Base-by-base conservation (phyloP, 2,329 filamentous ascomycete genomes). In the Calonectria crousiana region DNA sequence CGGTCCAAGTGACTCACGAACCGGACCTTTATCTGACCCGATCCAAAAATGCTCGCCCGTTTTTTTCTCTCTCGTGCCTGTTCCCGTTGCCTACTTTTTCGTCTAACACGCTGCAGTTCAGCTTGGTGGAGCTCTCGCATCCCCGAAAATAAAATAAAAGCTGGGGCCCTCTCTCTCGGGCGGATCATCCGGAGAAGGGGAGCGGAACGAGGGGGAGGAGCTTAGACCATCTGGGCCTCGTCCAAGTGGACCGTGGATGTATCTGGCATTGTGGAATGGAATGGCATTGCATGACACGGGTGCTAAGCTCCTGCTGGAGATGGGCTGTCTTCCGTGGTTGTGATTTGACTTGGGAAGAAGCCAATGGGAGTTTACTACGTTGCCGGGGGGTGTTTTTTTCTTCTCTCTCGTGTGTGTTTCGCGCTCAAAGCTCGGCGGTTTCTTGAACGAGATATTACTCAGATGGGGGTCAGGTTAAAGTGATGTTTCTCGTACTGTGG, bases 381-480 rank as follows among this genome's bases (percentile, higher is more conserved):
- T 38, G 20, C 34, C 20, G 23, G n/a, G 6, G 1, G 4, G 53
- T 36, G 32, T 6, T 28, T 28, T 9, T 16, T 28, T 5, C 16
- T n/a, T n/a, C n/a, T n/a, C n/a, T n/a, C n/a, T n/a, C n/a, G 41
- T 41, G 41, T n/a, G 41, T 44, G 41, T 44, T 44, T 44, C 23
- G 16, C 23, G 38, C 60, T 47, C 36, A 5, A 14, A 26, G 60
- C 41, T 47, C 38, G 38, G 38, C 38, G 38, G n/a, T 28, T 47
- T 30, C 60, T 44, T 26, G 16, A 49, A 65, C 10, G 38, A 65
- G 60, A 65, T 65, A 41, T 65, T 65, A 65, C 60, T 65, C 60
- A 49, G 38, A 65, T 28, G 14, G 20, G n/a, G 58, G 9, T 32
- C 32, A 32, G 32, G 9, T 32, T 6, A 5, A 32, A 47, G 11